phyloP scores from a whole-genome alignment of 805 yeast species.

The Candida xyloterini region DNA sequence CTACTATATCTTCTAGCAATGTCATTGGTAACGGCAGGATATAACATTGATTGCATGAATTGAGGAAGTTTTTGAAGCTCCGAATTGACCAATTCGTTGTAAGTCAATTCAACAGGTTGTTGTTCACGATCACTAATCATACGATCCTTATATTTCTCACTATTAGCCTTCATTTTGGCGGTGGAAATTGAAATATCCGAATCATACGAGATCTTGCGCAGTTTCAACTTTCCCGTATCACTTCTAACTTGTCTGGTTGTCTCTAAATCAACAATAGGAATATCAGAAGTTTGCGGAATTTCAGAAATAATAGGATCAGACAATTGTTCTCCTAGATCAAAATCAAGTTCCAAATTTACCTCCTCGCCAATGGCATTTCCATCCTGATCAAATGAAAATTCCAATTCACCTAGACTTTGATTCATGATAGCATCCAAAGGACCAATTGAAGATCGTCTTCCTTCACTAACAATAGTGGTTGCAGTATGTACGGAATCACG shows the following conservation, averaged over 20 bases:
- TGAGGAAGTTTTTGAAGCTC: conserved; percentile 9
- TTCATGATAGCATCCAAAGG: conserved; percentile 8
- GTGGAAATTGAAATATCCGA: conserved; percentile 14
- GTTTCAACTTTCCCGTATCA: conserved; percentile 2
- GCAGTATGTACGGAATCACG: conserved; percentile 8
- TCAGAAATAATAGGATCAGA: conserved; percentile 5
- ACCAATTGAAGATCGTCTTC: conserved; percentile 1
- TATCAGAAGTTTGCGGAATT: background rate
- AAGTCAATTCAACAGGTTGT: background rate
- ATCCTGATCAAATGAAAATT: conserved; percentile 16
- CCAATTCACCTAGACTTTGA: conserved; percentile 12
- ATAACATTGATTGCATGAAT: conserved; percentile 9
- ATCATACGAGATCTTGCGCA: conserved; percentile 16
- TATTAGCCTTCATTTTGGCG: conserved; percentile 13
- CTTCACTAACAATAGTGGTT: conserved; percentile 5
- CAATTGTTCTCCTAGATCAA: conserved; percentile 8
- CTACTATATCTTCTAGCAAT: conserved; percentile 13
- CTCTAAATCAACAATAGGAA: background rate
- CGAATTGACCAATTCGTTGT: background rate
- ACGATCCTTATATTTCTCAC: conserved; percentile 14
- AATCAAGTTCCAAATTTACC: conserved; percentile 3
- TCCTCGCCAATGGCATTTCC: conserved; percentile 13
- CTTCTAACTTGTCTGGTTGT: background rate
- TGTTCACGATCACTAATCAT: conserved; percentile 6
- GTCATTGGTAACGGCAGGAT: conserved; percentile 1